These are phyloP conservation scores for Pichia norvegensis DNA, from an alignment of 1,139 yeast species.

Conservation along the genomic window DNA sequence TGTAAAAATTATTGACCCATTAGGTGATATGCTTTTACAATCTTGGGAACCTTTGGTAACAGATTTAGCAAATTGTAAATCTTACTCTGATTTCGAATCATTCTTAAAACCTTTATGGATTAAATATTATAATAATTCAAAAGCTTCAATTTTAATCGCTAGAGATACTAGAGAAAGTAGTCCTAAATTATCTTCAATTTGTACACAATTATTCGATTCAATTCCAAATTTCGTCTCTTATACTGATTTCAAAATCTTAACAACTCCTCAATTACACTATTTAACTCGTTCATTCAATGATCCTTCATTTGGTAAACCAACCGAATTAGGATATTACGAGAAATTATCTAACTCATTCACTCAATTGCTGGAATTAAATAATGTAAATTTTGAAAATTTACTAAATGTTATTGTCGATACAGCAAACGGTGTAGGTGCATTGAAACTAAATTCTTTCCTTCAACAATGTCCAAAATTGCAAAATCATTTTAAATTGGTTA, in stretches of 20 bases:
- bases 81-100: constrained; percentile 30
- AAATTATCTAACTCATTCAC: constrained; percentile 40
- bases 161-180: constrained; percentile 78
- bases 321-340: constrained; percentile 63
- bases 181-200: constrained; percentile 50
- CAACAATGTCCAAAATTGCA: constrained; percentile 36
- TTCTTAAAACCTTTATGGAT: constrained; percentile 25
- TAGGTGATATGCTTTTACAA: constrained; percentile 84
- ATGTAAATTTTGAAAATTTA: constrained; percentile 29
- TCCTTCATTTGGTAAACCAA: constrained; percentile 50
- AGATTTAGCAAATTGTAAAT: constrained; percentile 59
- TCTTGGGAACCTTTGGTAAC: constrained; percentile 85
- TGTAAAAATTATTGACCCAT: constrained; percentile 90
- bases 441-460: constrained; percentile 39
- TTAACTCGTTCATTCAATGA: constrained; percentile 69
- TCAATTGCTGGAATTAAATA: constrained; percentile 18
- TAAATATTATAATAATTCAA: constrained; percentile 26
- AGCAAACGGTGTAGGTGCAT: constrained; percentile 96
- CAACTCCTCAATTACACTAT: constrained; percentile 95
- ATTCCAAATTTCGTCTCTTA: constrained; percentile 30
- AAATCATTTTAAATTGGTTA: constrained; percentile 38
- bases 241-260: constrained; percentile 60
- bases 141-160: constrained; percentile 43
- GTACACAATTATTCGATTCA: constrained; percentile 59
- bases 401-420: constrained; percentile 59